These are phyloP conservation scores for Cryptosporidium baileyi DNA, from an alignment of 169 alveolate genomes.

Conservation along the genomic window DNA sequence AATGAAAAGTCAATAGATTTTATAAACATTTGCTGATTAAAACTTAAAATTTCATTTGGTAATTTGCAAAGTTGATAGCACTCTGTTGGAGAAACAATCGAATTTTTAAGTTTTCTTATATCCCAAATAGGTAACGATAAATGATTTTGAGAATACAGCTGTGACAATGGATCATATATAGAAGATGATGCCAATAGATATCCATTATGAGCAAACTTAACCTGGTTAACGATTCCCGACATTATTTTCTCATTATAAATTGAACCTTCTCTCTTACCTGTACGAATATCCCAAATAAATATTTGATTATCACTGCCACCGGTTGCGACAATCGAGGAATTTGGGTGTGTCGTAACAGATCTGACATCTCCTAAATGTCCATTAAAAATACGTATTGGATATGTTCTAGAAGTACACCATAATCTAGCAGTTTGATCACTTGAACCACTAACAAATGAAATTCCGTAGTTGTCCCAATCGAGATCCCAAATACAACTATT, in stretches of 20 bases:
- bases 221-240: conserved; percentile 31
- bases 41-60: not conserved
- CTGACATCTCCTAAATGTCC: conserved; percentile 85
- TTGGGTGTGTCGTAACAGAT: conserved; percentile 82
- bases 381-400: conserved; percentile 76
- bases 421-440: conserved; percentile 81
- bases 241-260: conserved; percentile 5
- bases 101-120: conserved; percentile 10
- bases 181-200: conserved; percentile 48
- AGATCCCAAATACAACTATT: conserved; percentile 77
- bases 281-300: conserved; percentile 70
- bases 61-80: conserved; percentile 32
- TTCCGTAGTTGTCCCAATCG: conserved; percentile 79
- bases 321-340: conserved; percentile 80
- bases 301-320: conserved; percentile 83
- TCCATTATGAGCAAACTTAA: conserved; percentile 58
- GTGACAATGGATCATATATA: not conserved
- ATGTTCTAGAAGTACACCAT: conserved; percentile 75
- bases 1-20: conserved; percentile 60
- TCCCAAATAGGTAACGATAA: conserved; percentile 43
- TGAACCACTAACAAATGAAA: conserved; percentile 81
- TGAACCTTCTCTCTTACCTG: conserved; percentile 45
- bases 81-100: not conserved
- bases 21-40: not conserved
- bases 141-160: not conserved